These are phyloP conservation scores for Teunomyces lycoperdinae DNA, from an alignment of 805 yeast species.

Conservation along the genomic window DNA sequence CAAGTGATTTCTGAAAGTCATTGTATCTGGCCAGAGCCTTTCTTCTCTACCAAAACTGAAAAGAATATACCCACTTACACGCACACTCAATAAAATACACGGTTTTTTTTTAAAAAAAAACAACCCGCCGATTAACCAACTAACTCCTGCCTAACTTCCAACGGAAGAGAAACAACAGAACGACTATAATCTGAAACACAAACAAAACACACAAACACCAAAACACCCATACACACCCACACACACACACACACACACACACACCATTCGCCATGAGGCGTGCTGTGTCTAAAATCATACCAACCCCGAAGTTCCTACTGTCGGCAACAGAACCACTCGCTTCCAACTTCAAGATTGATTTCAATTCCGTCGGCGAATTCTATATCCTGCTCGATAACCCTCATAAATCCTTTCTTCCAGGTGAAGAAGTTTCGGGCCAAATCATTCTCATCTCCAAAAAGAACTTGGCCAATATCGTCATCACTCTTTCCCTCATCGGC, in stretches of 20 bases:
- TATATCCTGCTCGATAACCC: conserved; percentile 71
- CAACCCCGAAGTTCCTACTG: conserved; percentile 14
- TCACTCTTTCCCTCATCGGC: conserved; percentile 56
- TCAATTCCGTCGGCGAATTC: conserved; percentile 55
- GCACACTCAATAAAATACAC: no score
- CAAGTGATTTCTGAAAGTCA: neutral
- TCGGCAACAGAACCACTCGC: conserved; percentile 8
- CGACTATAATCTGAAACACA: neutral
- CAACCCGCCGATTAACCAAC: no score
- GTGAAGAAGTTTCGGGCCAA: conserved; percentile 69
- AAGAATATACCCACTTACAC: no score
- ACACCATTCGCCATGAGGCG: conserved; percentile 40
- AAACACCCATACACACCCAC: neutral
- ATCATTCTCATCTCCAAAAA: conserved; percentile 54
- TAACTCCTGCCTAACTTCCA: no score
- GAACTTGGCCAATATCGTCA: conserved; percentile 51
- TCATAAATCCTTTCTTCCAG: conserved; percentile 75
- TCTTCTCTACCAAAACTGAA: no score
- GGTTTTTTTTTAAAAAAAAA: no score
- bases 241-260: neutral
- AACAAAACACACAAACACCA: neutral
- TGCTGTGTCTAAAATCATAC: conserved; percentile 48
- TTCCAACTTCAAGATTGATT: conserved; percentile 29
- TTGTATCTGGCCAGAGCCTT: neutral
- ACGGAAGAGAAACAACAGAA: no score